Conservation (phyloP, 306 rosid genomes). For the Fagus crenata region DNA sequence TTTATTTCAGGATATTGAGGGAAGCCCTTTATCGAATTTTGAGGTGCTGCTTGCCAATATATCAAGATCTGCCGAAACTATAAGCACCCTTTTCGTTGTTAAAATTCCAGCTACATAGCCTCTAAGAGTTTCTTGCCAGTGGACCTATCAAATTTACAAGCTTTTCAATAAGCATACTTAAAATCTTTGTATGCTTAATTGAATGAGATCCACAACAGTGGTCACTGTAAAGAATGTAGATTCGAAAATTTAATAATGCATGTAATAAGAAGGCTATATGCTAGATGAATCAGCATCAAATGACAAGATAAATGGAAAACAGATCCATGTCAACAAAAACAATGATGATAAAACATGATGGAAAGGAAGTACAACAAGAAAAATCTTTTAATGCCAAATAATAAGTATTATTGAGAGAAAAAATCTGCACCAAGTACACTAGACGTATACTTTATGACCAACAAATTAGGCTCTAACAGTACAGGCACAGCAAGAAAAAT, state of each 20-base stretch:
- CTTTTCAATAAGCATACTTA: conserved; percentile 28
- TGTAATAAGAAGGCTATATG: neutral
- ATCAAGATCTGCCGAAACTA: conserved; percentile 84
- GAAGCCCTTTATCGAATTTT: conserved; percentile 91
- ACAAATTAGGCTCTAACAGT: no score
- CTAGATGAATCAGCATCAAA: neutral
- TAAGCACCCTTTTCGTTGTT: conserved; percentile 85
- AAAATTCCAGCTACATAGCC: conserved; percentile 92
- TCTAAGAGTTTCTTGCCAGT: conserved; percentile 97
- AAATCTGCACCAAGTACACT: no score
- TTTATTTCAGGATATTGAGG: conserved; percentile 79
- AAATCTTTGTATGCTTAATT: conserved; percentile 11
- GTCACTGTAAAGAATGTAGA: conserved; percentile 5
- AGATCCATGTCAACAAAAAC: neutral
- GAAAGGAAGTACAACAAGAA: neutral
- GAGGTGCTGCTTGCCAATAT: conserved; percentile 72
- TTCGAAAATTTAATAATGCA: neutral
- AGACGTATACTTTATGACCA: no score
- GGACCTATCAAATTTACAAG: conserved; percentile 56
- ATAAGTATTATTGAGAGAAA: no score
- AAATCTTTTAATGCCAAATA: neutral
- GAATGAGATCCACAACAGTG: conserved; percentile 15
- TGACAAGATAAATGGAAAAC: neutral
- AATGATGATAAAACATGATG: neutral
- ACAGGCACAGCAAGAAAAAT: neutral